phyloP scores from a whole-genome alignment of 169 alveolate genomes.

The Theileria sp. region DNA sequence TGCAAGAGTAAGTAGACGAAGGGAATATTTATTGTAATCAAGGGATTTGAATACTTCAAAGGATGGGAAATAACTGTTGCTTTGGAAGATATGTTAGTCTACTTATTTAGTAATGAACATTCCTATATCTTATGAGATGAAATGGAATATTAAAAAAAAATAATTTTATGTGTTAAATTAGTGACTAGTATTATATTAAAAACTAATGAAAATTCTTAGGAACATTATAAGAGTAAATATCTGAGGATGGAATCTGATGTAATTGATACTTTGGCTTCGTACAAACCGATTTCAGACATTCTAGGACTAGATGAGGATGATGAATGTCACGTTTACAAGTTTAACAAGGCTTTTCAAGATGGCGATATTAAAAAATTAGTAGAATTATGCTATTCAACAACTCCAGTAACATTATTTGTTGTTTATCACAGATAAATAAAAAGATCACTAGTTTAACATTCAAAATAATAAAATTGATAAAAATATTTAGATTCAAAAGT shows the following conservation, averaged over 20 bases:
- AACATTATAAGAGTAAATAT: conserved; percentile 33
- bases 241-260: conserved; percentile 55
- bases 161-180: not conserved
- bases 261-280: conserved; percentile 53
- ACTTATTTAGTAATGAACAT: not conserved
- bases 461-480: not conserved
- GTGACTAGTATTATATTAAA: not conserved
- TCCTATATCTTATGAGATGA: not conserved
- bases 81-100: conserved; percentile 57
- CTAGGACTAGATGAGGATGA: conserved; percentile 62
- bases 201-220: conserved; percentile 13
- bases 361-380: conserved; percentile 51
- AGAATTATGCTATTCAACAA: conserved; percentile 54
- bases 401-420: conserved; percentile 27
- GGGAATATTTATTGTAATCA: conserved; percentile 1
- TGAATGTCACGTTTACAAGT: conserved; percentile 38
- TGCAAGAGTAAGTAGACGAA: conserved; percentile 27
- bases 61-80: conserved; percentile 62
- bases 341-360: conserved; percentile 59
- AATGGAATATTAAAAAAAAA: too few species aligned
- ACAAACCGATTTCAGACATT: conserved; percentile 60
- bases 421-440: not conserved
- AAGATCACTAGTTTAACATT: not conserved
- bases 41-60: not conserved
- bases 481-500: conserved; percentile 74